Percentiles rank a stretch among this genome's conserved stretches.
Evolutionary conservation across 371 early-diverging fungal species (phyloP).

Genomic region (Mortierella sp.): DNA sequence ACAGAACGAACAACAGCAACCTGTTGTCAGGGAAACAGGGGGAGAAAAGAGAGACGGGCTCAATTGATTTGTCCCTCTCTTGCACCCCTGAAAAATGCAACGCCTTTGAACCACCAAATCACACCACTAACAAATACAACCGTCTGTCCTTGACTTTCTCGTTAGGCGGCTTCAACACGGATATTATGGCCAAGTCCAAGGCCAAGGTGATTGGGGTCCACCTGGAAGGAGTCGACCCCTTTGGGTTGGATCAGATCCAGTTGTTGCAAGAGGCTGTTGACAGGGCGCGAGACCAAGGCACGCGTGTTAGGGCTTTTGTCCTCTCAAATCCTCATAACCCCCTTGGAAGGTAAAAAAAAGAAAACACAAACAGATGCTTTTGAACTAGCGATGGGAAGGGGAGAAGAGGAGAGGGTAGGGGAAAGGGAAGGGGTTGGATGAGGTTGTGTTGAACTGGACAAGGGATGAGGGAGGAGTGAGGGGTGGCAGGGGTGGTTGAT

Average conservation of each 20-base stretch:
- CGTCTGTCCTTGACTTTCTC: neutral
- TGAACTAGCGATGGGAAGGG: too few species aligned
- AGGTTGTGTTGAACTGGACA: neutral
- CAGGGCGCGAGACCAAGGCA: conserved; percentile 55
- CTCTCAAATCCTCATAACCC: conserved; percentile 83
- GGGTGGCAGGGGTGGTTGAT: neutral
- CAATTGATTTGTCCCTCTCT: neutral
- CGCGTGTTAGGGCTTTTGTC: conserved; percentile 65
- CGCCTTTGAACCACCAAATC: neutral
- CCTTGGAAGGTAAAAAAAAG: conserved; percentile 59
- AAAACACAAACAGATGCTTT: neutral
- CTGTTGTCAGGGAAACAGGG: neutral
- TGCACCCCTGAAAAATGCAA: conserved; percentile 1
- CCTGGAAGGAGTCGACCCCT: conserved; percentile 52
- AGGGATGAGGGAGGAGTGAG: neutral
- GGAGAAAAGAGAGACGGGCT: neutral
- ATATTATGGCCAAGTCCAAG: conserved; percentile 66
- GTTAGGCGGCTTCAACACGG: conserved; percentile 73
- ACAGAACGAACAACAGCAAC: neutral
- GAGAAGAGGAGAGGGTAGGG: too few species aligned
- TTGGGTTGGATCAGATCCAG: conserved; percentile 59
- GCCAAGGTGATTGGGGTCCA: conserved; percentile 65
- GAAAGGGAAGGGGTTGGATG: neutral
- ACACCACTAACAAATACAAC: neutral
- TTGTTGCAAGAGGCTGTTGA: conserved; percentile 60